These are phyloP conservation scores for Termitomyces sp. DNA, from an alignment of 768 basidiomycete species.

Conservation along the genomic window DNA sequence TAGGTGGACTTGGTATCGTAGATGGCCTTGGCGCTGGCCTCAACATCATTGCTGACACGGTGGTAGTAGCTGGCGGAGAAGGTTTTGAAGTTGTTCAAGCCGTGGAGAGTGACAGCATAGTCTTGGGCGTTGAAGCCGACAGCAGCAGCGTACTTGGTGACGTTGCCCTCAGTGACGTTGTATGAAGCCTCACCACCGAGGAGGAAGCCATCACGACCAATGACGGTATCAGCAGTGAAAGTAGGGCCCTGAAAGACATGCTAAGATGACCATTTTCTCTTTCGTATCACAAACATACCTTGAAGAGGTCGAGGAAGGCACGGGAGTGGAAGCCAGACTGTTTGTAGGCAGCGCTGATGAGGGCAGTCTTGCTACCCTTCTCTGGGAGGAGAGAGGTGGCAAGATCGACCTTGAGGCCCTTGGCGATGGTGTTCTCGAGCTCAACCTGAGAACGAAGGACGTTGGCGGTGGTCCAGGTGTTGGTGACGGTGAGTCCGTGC, in stretches of 20 bases:
- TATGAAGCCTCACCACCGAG: conserved; percentile 94
- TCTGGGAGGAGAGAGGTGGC: conserved; percentile 79
- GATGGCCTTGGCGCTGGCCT: conserved; percentile 94
- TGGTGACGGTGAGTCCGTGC: conserved; percentile 91
- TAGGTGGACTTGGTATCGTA: conserved; percentile 92
- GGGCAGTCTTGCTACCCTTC: conserved; percentile 79
- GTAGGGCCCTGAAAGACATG: conserved; percentile 71
- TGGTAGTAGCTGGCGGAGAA: conserved; percentile 99
- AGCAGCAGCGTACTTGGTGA: conserved; percentile 89
- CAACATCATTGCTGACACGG: conserved; percentile 85
- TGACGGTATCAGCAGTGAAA: conserved; percentile 91
- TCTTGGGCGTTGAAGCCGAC: conserved; percentile 95
- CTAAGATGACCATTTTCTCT: background rate
- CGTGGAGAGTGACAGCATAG: conserved; percentile 92
- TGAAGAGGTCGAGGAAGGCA: conserved; percentile 88
- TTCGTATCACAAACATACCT: conserved; percentile 44
- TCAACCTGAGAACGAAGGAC: conserved; percentile 87
- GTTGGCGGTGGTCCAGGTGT: conserved; percentile 95
- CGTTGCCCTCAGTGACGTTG: conserved; percentile 90
- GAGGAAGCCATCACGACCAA: conserved; percentile 97
- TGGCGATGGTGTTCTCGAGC: conserved; percentile 94
- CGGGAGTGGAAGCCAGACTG: conserved; percentile 93
- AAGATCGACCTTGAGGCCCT: conserved; percentile 95
- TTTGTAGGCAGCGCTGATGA: conserved; percentile 87
- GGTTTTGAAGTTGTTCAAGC: conserved; percentile 88